Conservation (phyloP, 1,139 yeast genomes). For the Hansenula lynferdii region DNA sequence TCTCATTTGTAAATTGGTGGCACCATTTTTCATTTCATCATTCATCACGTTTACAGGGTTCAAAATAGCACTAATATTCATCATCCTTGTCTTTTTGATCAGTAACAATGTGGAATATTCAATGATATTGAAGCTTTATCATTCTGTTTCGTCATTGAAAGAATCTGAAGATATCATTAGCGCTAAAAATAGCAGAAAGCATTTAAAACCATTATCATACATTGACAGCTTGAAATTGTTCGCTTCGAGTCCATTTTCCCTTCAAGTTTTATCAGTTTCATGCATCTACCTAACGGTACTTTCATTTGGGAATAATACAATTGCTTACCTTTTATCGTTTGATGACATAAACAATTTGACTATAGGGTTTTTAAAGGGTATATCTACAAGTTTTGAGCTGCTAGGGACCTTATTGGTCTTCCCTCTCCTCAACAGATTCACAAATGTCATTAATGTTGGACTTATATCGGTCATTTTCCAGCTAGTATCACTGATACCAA, state of each 20-base stretch:
- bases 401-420: conserved; percentile 25
- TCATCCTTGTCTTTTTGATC: conserved; percentile 24
- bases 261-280: conserved; percentile 37
- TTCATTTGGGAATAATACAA: conserved; percentile 30
- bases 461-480: conserved; percentile 24
- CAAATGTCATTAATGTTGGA: conserved; percentile 28
- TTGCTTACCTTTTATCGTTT: conserved; percentile 26
- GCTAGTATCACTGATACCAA: conserved; percentile 16
- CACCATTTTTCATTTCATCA: conserved; percentile 31
- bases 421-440: conserved; percentile 20
- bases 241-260: conserved; percentile 42
- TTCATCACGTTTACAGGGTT: conserved; percentile 23
- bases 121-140: conserved; percentile 28
- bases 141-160: conserved; percentile 22
- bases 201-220: conserved; percentile 7
- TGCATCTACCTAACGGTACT: conserved; percentile 30
- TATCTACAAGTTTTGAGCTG: conserved; percentile 26
- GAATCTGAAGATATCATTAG: conserved; percentile 1
- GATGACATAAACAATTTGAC: conserved; percentile 25
- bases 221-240: conserved; percentile 31
- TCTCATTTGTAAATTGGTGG: conserved; percentile 30
- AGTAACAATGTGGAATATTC: conserved; percentile 28
- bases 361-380: conserved; percentile 26
- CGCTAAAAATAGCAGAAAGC: background rate
- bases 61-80: conserved; percentile 18